These are phyloP conservation scores for Fusarium duplospermum DNA, from an alignment of 2,329 filamentous ascomycete genomes.

Conservation along the genomic window DNA sequence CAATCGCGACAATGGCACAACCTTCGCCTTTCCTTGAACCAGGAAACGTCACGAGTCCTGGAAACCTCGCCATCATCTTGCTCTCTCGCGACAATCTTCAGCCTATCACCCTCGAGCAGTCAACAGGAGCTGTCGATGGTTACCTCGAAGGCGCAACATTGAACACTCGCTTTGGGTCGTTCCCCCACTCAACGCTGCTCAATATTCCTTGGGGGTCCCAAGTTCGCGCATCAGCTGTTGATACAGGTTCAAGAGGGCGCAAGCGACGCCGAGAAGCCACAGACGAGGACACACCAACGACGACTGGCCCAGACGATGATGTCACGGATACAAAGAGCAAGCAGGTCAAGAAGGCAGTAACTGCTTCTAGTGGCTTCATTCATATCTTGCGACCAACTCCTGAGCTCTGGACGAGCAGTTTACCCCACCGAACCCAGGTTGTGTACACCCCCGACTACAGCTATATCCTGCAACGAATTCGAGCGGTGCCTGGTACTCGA, in stretches of 20 bases:
- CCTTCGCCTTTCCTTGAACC: constrained; percentile 84
- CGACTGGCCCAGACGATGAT: constrained; percentile 50
- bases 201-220: constrained; percentile 91
- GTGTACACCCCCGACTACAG: constrained; percentile 91
- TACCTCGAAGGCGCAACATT: constrained; percentile 82
- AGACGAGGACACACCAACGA: constrained; percentile 57
- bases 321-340: constrained; percentile 47
- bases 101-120: constrained; percentile 76
- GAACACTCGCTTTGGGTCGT: constrained; percentile 95
- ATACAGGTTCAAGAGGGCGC: constrained; percentile 88
- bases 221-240: constrained; percentile 87
- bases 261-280: constrained; percentile 67
- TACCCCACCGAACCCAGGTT: constrained; percentile 86
- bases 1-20: constrained; percentile 48
- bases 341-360: constrained; percentile 60
- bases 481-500: constrained; percentile 76
- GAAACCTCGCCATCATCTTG: constrained; percentile 84
- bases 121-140: constrained; percentile 73
- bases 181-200: constrained; percentile 82
- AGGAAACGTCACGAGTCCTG: constrained; percentile 68
- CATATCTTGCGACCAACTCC: constrained; percentile 84
- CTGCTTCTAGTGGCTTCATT: constrained; percentile 76
- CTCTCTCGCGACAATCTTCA: constrained; percentile 88
- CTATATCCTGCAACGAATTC: constrained; percentile 82
- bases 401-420: constrained; percentile 82